Evolutionary conservation across 2,329 filamentous ascomycete species (phyloP).

Genomic region (Sporothrix pallida): DNA sequence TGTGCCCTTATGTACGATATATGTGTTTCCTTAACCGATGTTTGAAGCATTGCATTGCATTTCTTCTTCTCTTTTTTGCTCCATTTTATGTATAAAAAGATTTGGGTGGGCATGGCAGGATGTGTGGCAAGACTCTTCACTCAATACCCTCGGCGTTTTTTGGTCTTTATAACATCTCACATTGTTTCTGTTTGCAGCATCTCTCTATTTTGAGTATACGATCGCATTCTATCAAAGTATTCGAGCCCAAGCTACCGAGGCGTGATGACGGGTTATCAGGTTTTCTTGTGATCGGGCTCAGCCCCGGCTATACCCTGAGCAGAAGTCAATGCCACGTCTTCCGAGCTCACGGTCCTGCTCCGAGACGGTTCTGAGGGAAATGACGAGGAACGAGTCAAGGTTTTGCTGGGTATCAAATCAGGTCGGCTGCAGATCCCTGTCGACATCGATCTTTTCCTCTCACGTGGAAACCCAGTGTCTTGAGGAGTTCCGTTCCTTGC

Average conservation of each 20-base stretch:
- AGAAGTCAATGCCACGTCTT: too few relatives aligned
- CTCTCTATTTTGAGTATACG: not conserved
- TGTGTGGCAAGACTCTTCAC: constrained; percentile 35
- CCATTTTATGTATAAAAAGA: not conserved
- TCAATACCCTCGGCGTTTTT: constrained; percentile 35
- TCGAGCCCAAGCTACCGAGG: not conserved
- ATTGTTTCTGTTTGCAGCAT: not conserved
- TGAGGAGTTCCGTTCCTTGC: too few relatives aligned
- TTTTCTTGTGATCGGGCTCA: too few relatives aligned
- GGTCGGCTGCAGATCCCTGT: too few relatives aligned
- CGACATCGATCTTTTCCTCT: too few relatives aligned
- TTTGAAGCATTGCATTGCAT: not conserved
- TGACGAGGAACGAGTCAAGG: too few relatives aligned
- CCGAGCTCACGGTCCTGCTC: too few relatives aligned
- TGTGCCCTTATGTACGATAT: not conserved
- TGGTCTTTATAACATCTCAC: not conserved
- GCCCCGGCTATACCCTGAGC: too few relatives aligned
- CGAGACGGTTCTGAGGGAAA: too few relatives aligned
- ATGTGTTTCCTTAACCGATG: not conserved
- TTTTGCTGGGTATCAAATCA: too few relatives aligned
- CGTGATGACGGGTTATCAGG: too few relatives aligned
- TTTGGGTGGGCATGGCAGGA: constrained; percentile 8
- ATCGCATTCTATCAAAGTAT: not conserved
- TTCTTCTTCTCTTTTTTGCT: not conserved
- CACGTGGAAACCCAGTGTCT: too few relatives aligned